These are phyloP conservation scores for Kodamaea kaohsiungensis DNA, from an alignment of 805 yeast species.

Conservation along the genomic window DNA sequence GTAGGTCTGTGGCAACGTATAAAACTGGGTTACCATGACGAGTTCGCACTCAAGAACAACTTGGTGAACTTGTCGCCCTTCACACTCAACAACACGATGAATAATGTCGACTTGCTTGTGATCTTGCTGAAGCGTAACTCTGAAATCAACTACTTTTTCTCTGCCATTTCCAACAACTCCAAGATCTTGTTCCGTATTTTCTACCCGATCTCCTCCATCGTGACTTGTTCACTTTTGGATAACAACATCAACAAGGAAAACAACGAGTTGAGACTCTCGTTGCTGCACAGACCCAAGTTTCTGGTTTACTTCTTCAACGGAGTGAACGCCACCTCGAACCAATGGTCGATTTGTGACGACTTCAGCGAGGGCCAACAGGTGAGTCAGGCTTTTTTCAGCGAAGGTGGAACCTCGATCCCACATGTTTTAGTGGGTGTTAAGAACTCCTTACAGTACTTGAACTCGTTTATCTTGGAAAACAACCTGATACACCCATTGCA, in stretches of 20 bases:
- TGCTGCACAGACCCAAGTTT: constrained; percentile 69
- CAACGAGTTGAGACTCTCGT: constrained; percentile 49
- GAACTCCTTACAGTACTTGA: constrained; percentile 52
- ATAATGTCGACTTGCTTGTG: constrained; percentile 68
- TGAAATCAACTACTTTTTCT: constrained; percentile 77
- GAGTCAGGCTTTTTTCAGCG: constrained; percentile 58
- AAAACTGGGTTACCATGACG: constrained; percentile 57
- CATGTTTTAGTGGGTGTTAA: constrained; percentile 65
- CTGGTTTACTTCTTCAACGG: constrained; percentile 72
- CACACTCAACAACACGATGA: constrained; percentile 63
- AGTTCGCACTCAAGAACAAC: constrained; percentile 43
- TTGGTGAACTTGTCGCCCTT: constrained; percentile 67
- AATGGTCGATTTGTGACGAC: constrained; percentile 82
- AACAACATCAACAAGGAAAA: constrained; percentile 42
- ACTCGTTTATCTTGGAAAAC: constrained; percentile 51
- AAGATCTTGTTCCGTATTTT: constrained; percentile 72
- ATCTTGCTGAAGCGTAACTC: constrained; percentile 67
- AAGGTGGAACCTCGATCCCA: constrained; percentile 62
- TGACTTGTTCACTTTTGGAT: constrained; percentile 56
- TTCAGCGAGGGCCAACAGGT: constrained; percentile 85
- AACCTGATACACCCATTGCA: constrained; percentile 16
- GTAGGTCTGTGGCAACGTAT: constrained; percentile 84
- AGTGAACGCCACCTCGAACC: constrained; percentile 53
- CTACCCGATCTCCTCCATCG: constrained; percentile 62
- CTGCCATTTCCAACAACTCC: constrained; percentile 66